Evolutionary conservation across 1,284 basidiomycete species (phyloP), one percentile per base, ranked within the genome.

Genomic region (Dichomitus squalens): DNA sequence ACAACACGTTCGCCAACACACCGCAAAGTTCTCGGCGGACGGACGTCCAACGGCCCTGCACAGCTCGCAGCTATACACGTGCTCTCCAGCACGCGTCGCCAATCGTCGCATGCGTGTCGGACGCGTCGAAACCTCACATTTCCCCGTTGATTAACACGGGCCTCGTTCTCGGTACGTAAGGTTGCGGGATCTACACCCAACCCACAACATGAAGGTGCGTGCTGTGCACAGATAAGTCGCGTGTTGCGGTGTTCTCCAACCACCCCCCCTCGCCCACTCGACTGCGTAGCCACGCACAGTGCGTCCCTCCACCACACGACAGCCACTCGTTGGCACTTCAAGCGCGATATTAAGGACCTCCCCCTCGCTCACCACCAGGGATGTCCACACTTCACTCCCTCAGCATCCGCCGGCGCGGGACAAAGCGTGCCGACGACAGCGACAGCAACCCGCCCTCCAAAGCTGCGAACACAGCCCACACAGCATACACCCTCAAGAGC

Each of bases 391-490:
- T 63, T 46, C 58, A 57, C 12, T 60, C 53, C 27, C 56, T 60
- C 61, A 63, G 56, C 54, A 57, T 63, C 20, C 61, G 61, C 54
- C 59, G 59, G 0, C 61, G 61, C 40, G 58, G 61, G 9, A 53
- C 56, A 23, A 53, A 54, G 36, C 54, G 44, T 27, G 31, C n/a
- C 18, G 29, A 51, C 25, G 12, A 49, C 49, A 52, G 51, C 53
- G 48, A 35, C 52, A 23, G 44, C 44, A n/a, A 43, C 46, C 21
- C 21, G 11, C n/a, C 53, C 14, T 35, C 57, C 3, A 53, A 57
- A 33, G 23, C 36, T 20, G 38, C 50, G 7, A 31, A 48, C 14
- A 34, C 47, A 18, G 38, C 41, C 7, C 36, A 55, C 8, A 27
- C 57, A 29, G 40, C 49, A 7, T 53, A 52, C 27, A 58, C 53